Base-by-base conservation (phyloP, 345 rosid species). In the Rubroshorea leprosula region DNA sequence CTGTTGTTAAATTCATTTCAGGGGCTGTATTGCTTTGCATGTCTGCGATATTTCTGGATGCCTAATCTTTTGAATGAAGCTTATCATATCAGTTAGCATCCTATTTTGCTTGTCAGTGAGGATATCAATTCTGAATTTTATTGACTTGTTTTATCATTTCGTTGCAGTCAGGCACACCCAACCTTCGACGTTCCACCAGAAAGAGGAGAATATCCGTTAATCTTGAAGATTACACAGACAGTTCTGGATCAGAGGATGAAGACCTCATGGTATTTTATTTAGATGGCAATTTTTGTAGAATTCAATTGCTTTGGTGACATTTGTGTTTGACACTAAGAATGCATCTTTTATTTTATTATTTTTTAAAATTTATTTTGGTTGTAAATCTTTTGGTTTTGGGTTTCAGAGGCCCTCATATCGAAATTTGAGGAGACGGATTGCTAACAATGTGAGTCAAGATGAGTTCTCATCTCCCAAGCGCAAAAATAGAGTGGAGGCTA, bases 231-330 rank as follows among this genome's bases (percentile, higher is more conserved):
- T 94, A 78, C 71, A 84, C 90, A 12, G 87, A 83, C 65, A 87
- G 90, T 78, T 94, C 97, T 39, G 99, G 97, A 63, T 83, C 87
- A 64, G 97, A 86, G 72, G 99, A 90, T 73, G 96, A 79, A 72
- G 97, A 86, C 66, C 61, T 90, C 70, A 93, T 87, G 99, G 99
- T 90, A 41, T 61, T 65, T 65, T 63, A 26, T 47, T 5, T 52
- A 59, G 45, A 51, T 26, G 49, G 21, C 17, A 19, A 35, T 25
- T 13, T 39, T 45, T 49, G 47, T 45, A 44, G 25, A 47, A 47
- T 47, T 46, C 24, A 26, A 47, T 27, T n/a, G n/a, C n/a, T n/a
- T n/a, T n/a, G n/a, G n/a, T n/a, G 23, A 7, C 41, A 23, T 62
- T 38, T 53, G 41, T 62, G 2, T 45, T 23, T 48, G 44, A 27